These are phyloP conservation scores for Seminavis robusta DNA, from an alignment of 108 stramenopile genomes.

Conservation along the genomic window DNA sequence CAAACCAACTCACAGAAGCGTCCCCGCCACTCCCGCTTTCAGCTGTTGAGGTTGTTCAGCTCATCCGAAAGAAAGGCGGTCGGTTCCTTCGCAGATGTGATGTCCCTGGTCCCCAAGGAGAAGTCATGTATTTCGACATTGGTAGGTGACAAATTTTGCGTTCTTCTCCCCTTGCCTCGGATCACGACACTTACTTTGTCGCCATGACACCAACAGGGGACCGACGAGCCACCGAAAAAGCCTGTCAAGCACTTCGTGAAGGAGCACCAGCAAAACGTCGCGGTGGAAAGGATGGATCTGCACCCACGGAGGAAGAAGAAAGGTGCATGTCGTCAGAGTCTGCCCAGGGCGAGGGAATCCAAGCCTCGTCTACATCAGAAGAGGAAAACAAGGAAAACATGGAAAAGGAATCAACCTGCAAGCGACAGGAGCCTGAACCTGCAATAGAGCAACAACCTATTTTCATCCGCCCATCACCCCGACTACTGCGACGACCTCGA, in stretches of 20 bases:
- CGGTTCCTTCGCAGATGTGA: constrained; percentile 36
- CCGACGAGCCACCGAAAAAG: constrained; percentile 40
- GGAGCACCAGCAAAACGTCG: constrained; percentile 46
- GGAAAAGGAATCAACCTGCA: constrained; percentile 1
- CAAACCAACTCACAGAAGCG: not conserved
- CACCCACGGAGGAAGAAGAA: constrained; percentile 3
- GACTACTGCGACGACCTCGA: constrained; percentile 11
- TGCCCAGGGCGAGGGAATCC: not conserved
- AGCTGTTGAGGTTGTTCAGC: constrained; percentile 37
- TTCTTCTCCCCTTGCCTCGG: not conserved
- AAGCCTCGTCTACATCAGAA: not conserved
- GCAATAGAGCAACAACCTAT: constrained; percentile 13
- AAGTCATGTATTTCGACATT: constrained; percentile 54
- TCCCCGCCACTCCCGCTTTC: not conserved
- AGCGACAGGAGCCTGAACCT: constrained; percentile 4
- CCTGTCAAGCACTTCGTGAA: constrained; percentile 61
- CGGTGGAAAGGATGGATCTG: not conserved
- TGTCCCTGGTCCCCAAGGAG: constrained; percentile 8
- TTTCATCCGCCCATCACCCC: constrained; percentile 31
- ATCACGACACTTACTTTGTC: not conserved
- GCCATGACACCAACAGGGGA: too few species aligned
- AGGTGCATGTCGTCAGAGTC: not conserved
- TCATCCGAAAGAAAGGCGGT: constrained; percentile 45
- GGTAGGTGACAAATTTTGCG: constrained; percentile 11
- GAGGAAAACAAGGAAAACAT: not conserved